Evolutionary conservation across 768 basidiomycete genomes (phyloP).

Genomic region (Termitomyces sp.): DNA sequence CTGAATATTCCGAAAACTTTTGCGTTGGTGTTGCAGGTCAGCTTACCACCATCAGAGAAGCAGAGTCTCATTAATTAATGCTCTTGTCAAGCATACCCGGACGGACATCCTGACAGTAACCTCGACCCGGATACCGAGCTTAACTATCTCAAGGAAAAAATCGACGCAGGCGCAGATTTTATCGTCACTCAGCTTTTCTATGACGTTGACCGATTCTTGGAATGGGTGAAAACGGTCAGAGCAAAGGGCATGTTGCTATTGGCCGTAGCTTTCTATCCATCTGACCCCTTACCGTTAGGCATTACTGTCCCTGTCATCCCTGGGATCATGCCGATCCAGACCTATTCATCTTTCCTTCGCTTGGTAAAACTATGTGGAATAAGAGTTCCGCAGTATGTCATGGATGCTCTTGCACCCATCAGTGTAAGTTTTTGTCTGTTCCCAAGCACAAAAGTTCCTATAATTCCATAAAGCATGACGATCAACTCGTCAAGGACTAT

Average conservation of each 20-base stretch:
- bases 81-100: conserved; percentile 70
- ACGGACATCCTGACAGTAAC: conserved; percentile 69
- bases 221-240: conserved; percentile 73
- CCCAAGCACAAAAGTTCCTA: neutral
- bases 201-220: conserved; percentile 81
- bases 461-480: conserved; percentile 65
- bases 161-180: conserved; percentile 93
- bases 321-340: conserved; percentile 97
- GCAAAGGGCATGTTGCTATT: conserved; percentile 48
- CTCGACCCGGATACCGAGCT: conserved; percentile 59
- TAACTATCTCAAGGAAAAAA: conserved; percentile 72
- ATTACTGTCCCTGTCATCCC: conserved; percentile 89
- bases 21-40: conserved; percentile 93
- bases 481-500: conserved; percentile 90
- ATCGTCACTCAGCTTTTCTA: conserved; percentile 97
- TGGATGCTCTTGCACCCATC: conserved; percentile 66
- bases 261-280: neutral
- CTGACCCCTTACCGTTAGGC: conserved; percentile 42
- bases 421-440: conserved; percentile 42
- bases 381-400: conserved; percentile 61
- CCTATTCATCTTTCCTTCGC: conserved; percentile 88
- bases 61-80: neutral
- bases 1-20: conserved; percentile 78
- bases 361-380: conserved; percentile 86
- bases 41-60: neutral